Evolutionary conservation across 805 yeast species (phyloP).

Genomic region (Myxozyma neotropica): DNA sequence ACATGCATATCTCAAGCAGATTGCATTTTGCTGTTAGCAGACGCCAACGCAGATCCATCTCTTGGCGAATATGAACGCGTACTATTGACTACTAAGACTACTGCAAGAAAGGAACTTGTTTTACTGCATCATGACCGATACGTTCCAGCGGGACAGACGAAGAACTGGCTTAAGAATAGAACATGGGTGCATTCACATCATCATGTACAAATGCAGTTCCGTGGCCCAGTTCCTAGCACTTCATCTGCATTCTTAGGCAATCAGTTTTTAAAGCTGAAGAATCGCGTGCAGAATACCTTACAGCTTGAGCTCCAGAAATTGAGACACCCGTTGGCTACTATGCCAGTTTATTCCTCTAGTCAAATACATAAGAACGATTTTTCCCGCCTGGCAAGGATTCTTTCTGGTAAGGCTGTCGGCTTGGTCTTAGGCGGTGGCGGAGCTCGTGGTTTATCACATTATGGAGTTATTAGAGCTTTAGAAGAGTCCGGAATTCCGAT

Average conservation of each 20-base stretch:
- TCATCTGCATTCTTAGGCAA: constrained; percentile 19
- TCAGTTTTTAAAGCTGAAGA: constrained; percentile 37
- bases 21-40: constrained; percentile 85
- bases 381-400: constrained; percentile 80
- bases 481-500: constrained; percentile 93
- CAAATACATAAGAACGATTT: constrained; percentile 82
- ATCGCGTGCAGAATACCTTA: constrained; percentile 39
- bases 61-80: constrained; percentile 86
- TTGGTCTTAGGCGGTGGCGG: constrained; percentile 97
- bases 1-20: constrained; percentile 96
- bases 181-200: constrained; percentile 94
- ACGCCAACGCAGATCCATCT: constrained; percentile 70
- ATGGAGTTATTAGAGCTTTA: constrained; percentile 86
- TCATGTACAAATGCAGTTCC: constrained; percentile 72
- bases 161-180: constrained; percentile 79
- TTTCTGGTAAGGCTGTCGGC: constrained; percentile 93
- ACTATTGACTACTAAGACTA: constrained; percentile 70
- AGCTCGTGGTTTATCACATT: constrained; percentile 89
- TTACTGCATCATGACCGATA: constrained; percentile 78
- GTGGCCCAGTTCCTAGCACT: constrained; percentile 21
- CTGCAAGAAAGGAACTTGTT: constrained; percentile 85
- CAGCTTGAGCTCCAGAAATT: constrained; percentile 42
- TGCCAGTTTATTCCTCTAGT: constrained; percentile 41
- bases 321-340: constrained; percentile 11
- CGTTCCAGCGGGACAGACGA: constrained; percentile 84